Evolutionary conservation across 1,139 yeast species (phyloP).

Genomic region (Scheffersomyces segobiensis): DNA sequence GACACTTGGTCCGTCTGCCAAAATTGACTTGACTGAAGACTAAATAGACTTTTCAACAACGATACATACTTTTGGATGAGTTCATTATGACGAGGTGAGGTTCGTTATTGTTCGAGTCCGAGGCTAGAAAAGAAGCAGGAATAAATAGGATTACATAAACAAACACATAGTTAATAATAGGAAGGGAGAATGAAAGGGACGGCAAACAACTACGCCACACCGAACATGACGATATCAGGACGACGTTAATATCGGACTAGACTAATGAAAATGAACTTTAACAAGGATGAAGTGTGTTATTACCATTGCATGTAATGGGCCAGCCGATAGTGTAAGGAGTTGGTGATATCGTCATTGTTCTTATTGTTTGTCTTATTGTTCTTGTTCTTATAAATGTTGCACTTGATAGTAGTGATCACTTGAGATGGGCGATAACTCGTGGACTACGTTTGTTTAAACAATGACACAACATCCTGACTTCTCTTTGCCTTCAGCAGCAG

Average conservation of each 20-base stretch:
- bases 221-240: not conserved
- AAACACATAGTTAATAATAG: not conserved
- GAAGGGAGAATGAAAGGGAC: not conserved
- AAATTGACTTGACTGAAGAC: not conserved
- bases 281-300: not conserved
- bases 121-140: not conserved
- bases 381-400: not conserved
- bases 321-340: not conserved
- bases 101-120: not conserved
- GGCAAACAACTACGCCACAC: not conserved
- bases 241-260: not conserved
- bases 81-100: not conserved
- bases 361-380: not conserved
- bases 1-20: not conserved
- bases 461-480: slow-evolving; percentile 50
- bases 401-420: not conserved
- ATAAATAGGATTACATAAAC: not conserved
- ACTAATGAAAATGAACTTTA: not conserved
- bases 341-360: not conserved
- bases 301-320: not conserved
- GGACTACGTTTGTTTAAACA: slow-evolving; percentile 20
- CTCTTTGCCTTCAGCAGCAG: slow-evolving; percentile 30
- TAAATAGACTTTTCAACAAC: not conserved
- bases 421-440: not conserved
- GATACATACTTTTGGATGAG: not conserved